Evolutionary conservation across 768 basidiomycete genomes (phyloP).

Genomic region (Suillus tomentosus): DNA sequence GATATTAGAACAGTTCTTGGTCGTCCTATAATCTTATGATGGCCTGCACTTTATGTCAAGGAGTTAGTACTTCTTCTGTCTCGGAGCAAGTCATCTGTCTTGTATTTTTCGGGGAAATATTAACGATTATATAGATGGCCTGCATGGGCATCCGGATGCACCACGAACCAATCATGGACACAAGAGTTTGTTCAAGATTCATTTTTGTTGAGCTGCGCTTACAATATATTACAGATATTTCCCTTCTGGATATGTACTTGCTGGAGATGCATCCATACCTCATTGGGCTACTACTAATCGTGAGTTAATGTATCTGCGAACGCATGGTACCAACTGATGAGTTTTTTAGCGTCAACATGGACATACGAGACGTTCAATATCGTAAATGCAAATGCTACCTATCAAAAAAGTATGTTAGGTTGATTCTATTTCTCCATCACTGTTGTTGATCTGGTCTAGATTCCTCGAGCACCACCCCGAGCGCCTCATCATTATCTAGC

Average conservation of each 20-base stretch:
- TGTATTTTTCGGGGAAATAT: background rate
- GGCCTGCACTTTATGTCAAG: conserved; percentile 55
- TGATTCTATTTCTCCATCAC: conserved; percentile 9
- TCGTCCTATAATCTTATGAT: conserved; percentile 55
- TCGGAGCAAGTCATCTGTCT: conserved; percentile 31
- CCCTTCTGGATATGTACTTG: conserved; percentile 39
- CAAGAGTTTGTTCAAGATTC: background rate
- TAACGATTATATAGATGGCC: conserved; percentile 24
- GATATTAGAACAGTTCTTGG: conserved; percentile 46
- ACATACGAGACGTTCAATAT: conserved; percentile 28
- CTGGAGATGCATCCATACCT: conserved; percentile 40
- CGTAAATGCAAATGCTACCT: conserved; percentile 24
- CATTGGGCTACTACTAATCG: conserved; percentile 50
- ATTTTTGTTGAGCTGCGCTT: background rate
- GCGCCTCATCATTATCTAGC: background rate
- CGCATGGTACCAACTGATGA: background rate
- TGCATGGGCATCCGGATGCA: conserved; percentile 3
- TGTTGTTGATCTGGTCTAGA: background rate
- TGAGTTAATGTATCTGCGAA: conserved; percentile 28
- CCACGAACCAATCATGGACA: background rate
- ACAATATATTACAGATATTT: conserved; percentile 31
- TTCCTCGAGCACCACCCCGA: background rate
- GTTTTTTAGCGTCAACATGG: conserved; percentile 40
- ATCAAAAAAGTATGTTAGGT: conserved; percentile 15
- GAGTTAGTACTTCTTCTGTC: conserved; percentile 19